phyloP scores from a whole-genome alignment of 306 rosid species.

The Dicorynia guianensis region DNA sequence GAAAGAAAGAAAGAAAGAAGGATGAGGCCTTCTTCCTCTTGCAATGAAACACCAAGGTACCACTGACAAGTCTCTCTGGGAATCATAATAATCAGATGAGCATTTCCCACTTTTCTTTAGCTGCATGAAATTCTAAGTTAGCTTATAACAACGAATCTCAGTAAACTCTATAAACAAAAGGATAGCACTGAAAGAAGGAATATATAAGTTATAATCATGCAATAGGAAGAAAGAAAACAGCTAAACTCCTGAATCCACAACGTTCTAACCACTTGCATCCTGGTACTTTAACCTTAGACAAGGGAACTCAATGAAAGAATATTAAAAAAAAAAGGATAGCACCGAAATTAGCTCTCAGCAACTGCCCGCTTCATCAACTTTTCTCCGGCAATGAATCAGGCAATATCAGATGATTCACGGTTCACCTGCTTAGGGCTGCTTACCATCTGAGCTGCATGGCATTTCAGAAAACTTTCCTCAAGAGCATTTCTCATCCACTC shows the following conservation, averaged over 20 bases:
- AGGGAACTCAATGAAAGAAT: neutral
- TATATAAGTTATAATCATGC: too few species aligned
- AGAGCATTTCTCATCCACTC: constrained; percentile 53
- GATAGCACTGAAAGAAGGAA: too few species aligned
- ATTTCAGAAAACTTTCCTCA: constrained; percentile 46
- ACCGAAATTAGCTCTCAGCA: neutral
- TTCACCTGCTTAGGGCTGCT: constrained; percentile 21
- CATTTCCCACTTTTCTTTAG: too few species aligned
- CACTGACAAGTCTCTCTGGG: too few species aligned
- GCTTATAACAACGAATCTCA: too few species aligned
- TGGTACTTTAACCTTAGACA: neutral
- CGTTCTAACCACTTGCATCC: neutral
- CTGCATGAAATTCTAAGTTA: too few species aligned
- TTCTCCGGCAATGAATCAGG: constrained; percentile 20
- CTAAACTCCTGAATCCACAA: neutral
- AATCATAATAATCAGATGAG: too few species aligned
- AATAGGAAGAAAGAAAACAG: too few species aligned
- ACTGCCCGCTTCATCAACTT: constrained; percentile 5
- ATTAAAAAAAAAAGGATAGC: neutral
- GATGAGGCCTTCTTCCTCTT: too few species aligned
- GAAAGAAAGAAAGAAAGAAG: too few species aligned
- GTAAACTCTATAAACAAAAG: too few species aligned
- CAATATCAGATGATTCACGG: neutral
- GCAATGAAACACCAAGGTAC: too few species aligned
- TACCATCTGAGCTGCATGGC: constrained; percentile 37